Conservation (phyloP, 352 stramenopile species). For the Thalassiosira livingstoniorum region DNA sequence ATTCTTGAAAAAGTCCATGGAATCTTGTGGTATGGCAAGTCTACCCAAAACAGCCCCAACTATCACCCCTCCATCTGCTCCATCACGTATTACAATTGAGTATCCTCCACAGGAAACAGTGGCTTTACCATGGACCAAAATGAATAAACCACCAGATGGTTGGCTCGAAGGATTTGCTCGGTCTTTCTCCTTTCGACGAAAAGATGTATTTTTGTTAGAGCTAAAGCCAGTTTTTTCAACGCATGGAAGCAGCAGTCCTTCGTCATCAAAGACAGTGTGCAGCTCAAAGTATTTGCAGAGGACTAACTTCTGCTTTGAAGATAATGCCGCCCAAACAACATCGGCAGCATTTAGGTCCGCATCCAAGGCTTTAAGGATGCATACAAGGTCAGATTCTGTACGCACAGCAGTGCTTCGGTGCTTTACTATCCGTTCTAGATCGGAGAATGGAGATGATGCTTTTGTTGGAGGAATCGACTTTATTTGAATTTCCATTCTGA, state of each 20-base stretch:
- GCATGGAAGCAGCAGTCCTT: neutral
- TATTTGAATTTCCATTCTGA: too few relatives aligned
- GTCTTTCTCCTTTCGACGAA: neutral
- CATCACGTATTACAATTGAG: neutral
- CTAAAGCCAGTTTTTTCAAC: constrained; percentile 5
- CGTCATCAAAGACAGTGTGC: constrained; percentile 2
- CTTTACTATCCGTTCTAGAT: constrained; percentile 1
- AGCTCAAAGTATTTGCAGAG: constrained; percentile 29
- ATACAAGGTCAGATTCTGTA: neutral
- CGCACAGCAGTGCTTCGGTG: neutral
- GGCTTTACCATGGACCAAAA: constrained; percentile 7
- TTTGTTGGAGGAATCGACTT: neutral
- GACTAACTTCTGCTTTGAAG: neutral
- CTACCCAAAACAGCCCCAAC: neutral
- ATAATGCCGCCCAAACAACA: constrained; percentile 16
- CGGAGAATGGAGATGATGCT: neutral
- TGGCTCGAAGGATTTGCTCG: neutral
- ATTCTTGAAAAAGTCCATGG: neutral
- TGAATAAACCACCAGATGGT: neutral
- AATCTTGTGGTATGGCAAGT: constrained; percentile 2
- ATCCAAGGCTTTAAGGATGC: constrained; percentile 1
- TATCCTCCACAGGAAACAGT: neutral
- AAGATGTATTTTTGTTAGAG: neutral
- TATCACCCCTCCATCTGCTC: neutral
- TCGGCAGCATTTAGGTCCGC: neutral